Conservation (phyloP, 2,329 filamentous ascomycete genomes). For the Pestalotiopsis fici region DNA sequence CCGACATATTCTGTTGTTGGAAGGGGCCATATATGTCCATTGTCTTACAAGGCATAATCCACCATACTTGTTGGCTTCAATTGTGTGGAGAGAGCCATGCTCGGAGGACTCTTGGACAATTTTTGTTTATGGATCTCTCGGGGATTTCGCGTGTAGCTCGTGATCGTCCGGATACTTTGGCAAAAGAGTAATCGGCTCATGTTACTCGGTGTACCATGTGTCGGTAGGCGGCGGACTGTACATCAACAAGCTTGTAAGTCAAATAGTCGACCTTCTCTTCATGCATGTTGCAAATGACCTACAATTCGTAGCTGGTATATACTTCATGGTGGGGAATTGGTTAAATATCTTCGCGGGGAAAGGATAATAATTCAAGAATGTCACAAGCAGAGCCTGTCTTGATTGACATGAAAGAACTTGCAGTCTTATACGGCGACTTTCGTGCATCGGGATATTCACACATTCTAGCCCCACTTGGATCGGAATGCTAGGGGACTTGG, state of each 20-base stretch:
- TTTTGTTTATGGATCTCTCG: not conserved
- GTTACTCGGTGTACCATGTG: no score
- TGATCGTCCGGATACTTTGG: not conserved
- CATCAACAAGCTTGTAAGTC: not conserved
- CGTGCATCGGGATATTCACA: constrained; percentile 14
- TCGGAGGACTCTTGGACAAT: not conserved
- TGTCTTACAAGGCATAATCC: constrained; percentile 19
- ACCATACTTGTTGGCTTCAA: constrained; percentile 13
- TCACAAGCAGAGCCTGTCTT: no score
- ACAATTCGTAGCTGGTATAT: not conserved
- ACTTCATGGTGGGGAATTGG: not conserved
- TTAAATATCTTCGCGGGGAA: not conserved
- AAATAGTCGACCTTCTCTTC: not conserved
- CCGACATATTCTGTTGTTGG: not conserved
- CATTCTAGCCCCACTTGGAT: constrained; percentile 7
- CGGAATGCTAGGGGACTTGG: not conserved
- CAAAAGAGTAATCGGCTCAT: not conserved
- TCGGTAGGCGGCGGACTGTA: not conserved
- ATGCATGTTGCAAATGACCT: not conserved
- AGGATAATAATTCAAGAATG: not conserved
- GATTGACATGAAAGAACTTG: not conserved
- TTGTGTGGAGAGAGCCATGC: constrained; percentile 7
- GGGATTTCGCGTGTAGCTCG: not conserved
- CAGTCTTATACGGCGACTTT: not conserved
- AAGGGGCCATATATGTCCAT: constrained; percentile 26